These are phyloP conservation scores for Cantharellus anzutake DNA, from an alignment of 768 basidiomycete genomes.

Conservation along the genomic window DNA sequence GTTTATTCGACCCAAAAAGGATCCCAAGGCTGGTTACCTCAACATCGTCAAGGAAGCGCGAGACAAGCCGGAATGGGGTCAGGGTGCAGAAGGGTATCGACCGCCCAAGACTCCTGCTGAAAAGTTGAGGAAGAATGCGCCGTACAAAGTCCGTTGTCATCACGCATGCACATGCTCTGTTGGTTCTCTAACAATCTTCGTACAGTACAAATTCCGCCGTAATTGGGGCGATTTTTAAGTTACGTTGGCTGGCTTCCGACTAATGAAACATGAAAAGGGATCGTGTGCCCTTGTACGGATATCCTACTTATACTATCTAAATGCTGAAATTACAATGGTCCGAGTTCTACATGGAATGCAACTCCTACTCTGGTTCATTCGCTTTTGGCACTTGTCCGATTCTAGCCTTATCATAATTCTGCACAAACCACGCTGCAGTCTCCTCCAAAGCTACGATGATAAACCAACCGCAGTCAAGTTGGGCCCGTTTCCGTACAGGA, in stretches of 20 bases:
- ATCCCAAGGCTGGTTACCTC: conserved; percentile 42
- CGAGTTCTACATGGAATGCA: too few relatives aligned
- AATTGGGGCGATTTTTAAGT: conserved; percentile 72
- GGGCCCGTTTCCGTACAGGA: not conserved
- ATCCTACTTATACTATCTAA: too few relatives aligned
- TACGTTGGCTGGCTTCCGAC: not conserved
- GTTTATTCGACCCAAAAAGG: conserved; percentile 33
- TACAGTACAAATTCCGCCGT: conserved; percentile 81
- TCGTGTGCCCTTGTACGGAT: too few relatives aligned
- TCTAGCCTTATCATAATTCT: conserved; percentile 58
- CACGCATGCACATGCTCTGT: not conserved
- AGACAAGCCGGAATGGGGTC: conserved; percentile 47
- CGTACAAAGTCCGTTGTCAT: conserved; percentile 51
- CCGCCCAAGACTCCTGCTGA: conserved; percentile 55
- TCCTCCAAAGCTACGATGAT: conserved; percentile 40
- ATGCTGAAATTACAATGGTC: too few relatives aligned
- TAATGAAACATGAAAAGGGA: too few relatives aligned
- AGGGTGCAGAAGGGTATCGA: conserved; percentile 50
- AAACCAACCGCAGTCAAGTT: not conserved
- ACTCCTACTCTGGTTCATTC: not conserved
- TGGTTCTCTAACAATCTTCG: conserved; percentile 8
- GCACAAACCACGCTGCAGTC: conserved; percentile 73
- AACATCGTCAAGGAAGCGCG: conserved; percentile 32
- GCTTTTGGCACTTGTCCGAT: conserved; percentile 21
- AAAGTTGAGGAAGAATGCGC: conserved; percentile 66